Percentiles rank a stretch among this genome's conserved stretches.
These are phyloP conservation scores for Claviceps sp. DNA, from an alignment of 2,329 filamentous ascomycete genomes.

Conservation along the genomic window DNA sequence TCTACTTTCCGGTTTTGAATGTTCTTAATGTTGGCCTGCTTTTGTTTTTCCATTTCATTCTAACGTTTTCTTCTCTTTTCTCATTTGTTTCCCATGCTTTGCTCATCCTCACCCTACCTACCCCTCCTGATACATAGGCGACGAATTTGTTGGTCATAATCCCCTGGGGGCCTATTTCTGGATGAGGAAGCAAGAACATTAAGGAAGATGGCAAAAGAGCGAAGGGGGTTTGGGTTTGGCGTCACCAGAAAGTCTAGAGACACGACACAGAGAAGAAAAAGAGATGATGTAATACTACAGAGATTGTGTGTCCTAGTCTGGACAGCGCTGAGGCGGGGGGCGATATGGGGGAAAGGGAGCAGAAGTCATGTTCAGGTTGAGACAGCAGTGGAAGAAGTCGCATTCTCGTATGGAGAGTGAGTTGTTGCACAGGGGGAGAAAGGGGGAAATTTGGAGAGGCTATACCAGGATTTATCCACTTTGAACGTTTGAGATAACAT, in stretches of 20 bases:
- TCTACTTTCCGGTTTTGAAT: conserved; percentile 17
- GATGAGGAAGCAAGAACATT: not conserved
- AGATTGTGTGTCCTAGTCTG: no score
- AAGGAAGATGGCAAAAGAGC: no score
- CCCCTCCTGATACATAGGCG: conserved; percentile 3
- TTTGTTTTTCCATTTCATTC: not conserved
- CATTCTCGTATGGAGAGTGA: not conserved
- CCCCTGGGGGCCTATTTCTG: not conserved
- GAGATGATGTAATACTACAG: no score
- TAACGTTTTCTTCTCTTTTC: not conserved
- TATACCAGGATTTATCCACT: conserved; percentile 16
- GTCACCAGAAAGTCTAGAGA: no score
- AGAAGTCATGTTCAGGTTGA: not conserved
- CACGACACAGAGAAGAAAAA: no score
- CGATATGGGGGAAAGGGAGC: not conserved
- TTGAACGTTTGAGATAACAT: conserved; percentile 17
- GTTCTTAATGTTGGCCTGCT: conserved; percentile 13
- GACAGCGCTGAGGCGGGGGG: no score
- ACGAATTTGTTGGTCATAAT: not conserved
- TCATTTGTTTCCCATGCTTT: conserved; percentile 5
- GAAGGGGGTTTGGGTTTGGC: no score
- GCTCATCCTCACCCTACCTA: not conserved
- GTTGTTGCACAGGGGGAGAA: not conserved
- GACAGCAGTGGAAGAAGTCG: conserved; percentile 8
- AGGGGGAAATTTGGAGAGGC: conserved; percentile 1